These are phyloP conservation scores for Epichloe gansuensis DNA, from an alignment of 2,329 filamentous ascomycete species.

Conservation along the genomic window DNA sequence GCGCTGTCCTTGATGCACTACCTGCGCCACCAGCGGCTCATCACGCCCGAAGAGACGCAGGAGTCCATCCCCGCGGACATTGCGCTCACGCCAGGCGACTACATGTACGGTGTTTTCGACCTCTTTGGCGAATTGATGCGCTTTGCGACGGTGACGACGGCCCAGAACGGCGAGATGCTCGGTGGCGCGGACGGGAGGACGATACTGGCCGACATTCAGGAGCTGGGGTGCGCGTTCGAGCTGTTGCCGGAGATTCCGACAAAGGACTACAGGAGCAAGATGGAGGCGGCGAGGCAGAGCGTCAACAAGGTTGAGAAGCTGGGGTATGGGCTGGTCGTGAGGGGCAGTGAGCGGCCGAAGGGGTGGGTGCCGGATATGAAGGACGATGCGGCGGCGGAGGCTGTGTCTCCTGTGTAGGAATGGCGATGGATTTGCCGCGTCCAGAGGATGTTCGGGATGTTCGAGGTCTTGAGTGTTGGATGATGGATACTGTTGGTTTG, in stretches of 20 bases:
- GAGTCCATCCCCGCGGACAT: conserved; percentile 40
- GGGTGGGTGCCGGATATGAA: conserved; percentile 80
- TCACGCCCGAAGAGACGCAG: conserved; percentile 52
- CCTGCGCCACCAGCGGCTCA: conserved; percentile 61
- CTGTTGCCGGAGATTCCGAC: conserved; percentile 49
- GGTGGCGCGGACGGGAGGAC: conserved; percentile 34
- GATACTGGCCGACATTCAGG: conserved; percentile 71
- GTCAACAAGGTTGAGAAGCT: conserved; percentile 90
- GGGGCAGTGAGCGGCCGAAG: conserved; percentile 77
- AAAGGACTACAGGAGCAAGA: conserved; percentile 60
- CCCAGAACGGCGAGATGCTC: conserved; percentile 48
- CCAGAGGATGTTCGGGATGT: neutral
- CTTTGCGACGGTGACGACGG: conserved; percentile 82
- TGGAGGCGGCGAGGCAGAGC: conserved; percentile 73
- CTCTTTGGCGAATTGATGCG: conserved; percentile 95
- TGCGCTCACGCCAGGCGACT: conserved; percentile 66
- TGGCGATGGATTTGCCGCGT: conserved; percentile 2
- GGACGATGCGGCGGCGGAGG: conserved; percentile 20
- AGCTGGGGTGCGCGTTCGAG: conserved; percentile 66
- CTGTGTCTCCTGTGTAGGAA: conserved; percentile 13
- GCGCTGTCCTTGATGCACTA: conserved; percentile 84
- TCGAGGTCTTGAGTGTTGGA: neutral
- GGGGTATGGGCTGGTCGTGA: conserved; percentile 75
- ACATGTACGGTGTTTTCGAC: conserved; percentile 83
- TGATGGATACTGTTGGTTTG: no score